Conservation (phyloP, 192 early-diverging fungal species). For the Backusella parvicylindrica region DNA sequence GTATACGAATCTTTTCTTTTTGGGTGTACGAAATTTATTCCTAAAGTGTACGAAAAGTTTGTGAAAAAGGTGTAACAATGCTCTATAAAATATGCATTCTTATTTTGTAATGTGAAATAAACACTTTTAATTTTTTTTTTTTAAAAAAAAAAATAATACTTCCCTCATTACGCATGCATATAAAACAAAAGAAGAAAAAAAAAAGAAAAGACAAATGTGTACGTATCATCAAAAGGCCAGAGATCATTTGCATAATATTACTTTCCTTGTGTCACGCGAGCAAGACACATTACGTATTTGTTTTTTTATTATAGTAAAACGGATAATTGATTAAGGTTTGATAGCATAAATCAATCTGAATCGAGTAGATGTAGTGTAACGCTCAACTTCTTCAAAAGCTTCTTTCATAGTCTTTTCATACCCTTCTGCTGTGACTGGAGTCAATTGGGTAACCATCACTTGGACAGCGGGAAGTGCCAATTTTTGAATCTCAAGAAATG, state of each 20-base stretch:
- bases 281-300: too few relatives aligned
- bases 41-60: too few relatives aligned
- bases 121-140: neutral
- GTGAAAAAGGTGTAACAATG: neutral
- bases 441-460: constrained; percentile 25
- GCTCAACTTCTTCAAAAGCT: constrained; percentile 5
- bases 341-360: constrained; percentile 23
- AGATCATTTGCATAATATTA: neutral
- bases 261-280: neutral
- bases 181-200: neutral
- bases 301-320: neutral
- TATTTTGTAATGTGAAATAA: neutral
- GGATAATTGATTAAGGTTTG: neutral
- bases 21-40: too few relatives aligned
- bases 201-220: neutral
- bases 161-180: neutral
- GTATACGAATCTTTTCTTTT: too few relatives aligned
- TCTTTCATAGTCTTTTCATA: constrained; percentile 6
- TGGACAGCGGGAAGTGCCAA: constrained; percentile 28
- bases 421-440: neutral
- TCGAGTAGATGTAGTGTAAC: constrained; percentile 9
- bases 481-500: constrained; percentile 25
- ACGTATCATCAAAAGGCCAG: neutral
- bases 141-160: neutral
- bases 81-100: neutral